Evolutionary conservation across 805 yeast genomes (phyloP), one percentile per base, ranked within the genome.

Genomic region (Hanseniaspora lindneri): DNA sequence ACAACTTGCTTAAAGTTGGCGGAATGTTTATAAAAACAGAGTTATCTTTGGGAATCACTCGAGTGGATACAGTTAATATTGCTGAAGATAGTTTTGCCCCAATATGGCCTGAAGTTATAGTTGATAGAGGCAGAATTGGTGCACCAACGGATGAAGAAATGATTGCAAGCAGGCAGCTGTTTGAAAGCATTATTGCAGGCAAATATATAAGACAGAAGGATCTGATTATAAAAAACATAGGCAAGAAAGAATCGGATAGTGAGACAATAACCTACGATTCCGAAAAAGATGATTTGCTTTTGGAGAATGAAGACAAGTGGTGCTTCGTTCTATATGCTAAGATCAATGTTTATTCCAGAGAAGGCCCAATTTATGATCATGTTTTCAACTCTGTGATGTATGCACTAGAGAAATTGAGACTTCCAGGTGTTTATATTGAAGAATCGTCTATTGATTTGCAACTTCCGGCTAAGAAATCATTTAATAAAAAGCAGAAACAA

Each of bases 61-160:
- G 64, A 14, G 58, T 66, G 13, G 70, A 69, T 42, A 74, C 71
- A 51, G 67, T 67, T 39, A 66, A 58, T 20, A 47, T 56, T 3
- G 37, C 52, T 21, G 54, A 58, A 20, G 51, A 59, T 28, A 52
- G 54, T 10, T 53, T 53, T n/a, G 68, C 72, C 0, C 61, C 74
- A 1, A 68, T 84, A 0, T 83, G 75, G 59, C 89, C 94, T 0
- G 77, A 80, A 14, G 85, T 86, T 7, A 87, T 82, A 53, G 76
- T 84, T 9, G 75, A 79, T 50, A 67, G 87, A 47, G 95, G 95
- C 27, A 70, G 85, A 47, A 60, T 62, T 24, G 92, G 94, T 13
- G 83, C 86, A 0, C 94, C 95, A 25, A 77, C 88, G 1, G 83
- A 79, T 55, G 95, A 86, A 63, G 95, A 86, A 60, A 83, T 82